Percentiles rank a stretch among this genome's conserved stretches.
These are phyloP conservation scores for Daedaleopsis nitida DNA, from an alignment of 768 basidiomycete species.

Conservation along the genomic window DNA sequence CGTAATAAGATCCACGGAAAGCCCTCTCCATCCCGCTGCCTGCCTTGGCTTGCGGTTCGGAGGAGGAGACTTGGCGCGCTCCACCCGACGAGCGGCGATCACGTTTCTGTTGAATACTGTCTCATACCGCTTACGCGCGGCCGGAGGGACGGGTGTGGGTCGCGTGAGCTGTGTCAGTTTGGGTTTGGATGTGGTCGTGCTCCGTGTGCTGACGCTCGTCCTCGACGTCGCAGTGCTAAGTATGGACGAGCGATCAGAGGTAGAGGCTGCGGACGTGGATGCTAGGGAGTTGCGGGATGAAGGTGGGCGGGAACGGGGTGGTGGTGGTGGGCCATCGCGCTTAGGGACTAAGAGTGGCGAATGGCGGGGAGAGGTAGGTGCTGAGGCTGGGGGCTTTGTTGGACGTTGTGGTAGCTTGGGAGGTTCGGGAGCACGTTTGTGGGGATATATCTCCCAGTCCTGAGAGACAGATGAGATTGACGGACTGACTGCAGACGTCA, in stretches of 20 bases:
- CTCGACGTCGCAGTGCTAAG: conserved; percentile 44
- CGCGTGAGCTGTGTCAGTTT: conserved; percentile 42
- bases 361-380: conserved; percentile 17
- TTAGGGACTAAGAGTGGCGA: conserved; percentile 15
- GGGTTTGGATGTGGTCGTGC: conserved; percentile 26
- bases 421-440: conserved; percentile 24
- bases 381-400: conserved; percentile 16
- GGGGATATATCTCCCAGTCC: conserved; percentile 25
- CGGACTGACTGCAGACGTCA: conserved; percentile 56
- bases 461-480: conserved; percentile 41
- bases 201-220: conserved; percentile 37
- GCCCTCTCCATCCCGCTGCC: conserved; percentile 73
- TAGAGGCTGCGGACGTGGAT: conserved; percentile 28
- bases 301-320: conserved; percentile 29
- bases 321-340: conserved; percentile 24
- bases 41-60: conserved; percentile 48
- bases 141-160: conserved; percentile 67
- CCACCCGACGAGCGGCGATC: conserved; percentile 45
- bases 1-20: conserved; percentile 68
- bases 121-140: conserved; percentile 69
- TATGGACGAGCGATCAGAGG: conserved; percentile 67
- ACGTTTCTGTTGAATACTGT: conserved; percentile 64
- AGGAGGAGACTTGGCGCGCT: conserved; percentile 20
- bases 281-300: conserved; percentile 40
- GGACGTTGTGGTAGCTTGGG: conserved; percentile 34